Conservation (phyloP, 495 filamentous ascomycete genomes). For the Penicillium robsamsonii region DNA sequence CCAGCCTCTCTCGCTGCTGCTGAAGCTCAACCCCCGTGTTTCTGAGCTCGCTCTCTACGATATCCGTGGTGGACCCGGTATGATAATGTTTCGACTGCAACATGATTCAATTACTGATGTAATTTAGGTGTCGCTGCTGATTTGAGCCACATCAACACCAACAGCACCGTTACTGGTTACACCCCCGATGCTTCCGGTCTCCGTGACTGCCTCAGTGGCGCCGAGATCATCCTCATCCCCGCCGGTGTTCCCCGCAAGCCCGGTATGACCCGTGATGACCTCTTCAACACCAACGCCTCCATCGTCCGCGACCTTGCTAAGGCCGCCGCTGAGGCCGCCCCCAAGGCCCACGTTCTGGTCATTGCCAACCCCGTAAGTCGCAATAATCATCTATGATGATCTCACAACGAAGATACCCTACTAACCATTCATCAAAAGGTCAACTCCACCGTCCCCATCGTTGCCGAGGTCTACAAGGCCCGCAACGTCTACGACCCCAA, state of each 20-base stretch:
- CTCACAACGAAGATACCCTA: neutral
- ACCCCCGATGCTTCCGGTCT: slow-evolving; percentile 73
- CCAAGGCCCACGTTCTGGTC: slow-evolving; percentile 92
- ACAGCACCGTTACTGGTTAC: slow-evolving; percentile 90
- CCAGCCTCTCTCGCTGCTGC: slow-evolving; percentile 92
- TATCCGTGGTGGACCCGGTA: slow-evolving; percentile 92
- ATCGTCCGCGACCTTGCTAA: slow-evolving; percentile 99
- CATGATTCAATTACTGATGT: neutral
- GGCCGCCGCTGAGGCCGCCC: slow-evolving; percentile 82
- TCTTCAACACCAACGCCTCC: slow-evolving; percentile 99
- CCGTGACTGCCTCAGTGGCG: slow-evolving; percentile 70
- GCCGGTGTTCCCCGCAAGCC: slow-evolving; percentile 99
- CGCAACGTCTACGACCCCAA: slow-evolving; percentile 96
- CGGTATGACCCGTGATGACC: slow-evolving; percentile 98
- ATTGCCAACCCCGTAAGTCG: slow-evolving; percentile 86
- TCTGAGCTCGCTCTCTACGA: slow-evolving; percentile 94
- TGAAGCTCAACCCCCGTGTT: slow-evolving; percentile 96
- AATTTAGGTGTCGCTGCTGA: slow-evolving; percentile 90
- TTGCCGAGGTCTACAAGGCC: slow-evolving; percentile 93
- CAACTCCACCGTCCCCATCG: slow-evolving; percentile 98
- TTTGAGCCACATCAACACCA: slow-evolving; percentile 97
- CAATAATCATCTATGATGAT: neutral
- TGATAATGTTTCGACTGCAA: neutral
- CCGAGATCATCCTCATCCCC: slow-evolving; percentile 94
- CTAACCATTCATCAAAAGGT: slow-evolving; percentile 44